Evolutionary conservation across 495 filamentous ascomycete genomes (phyloP).

Genomic region (Lophiotrema nucula): DNA sequence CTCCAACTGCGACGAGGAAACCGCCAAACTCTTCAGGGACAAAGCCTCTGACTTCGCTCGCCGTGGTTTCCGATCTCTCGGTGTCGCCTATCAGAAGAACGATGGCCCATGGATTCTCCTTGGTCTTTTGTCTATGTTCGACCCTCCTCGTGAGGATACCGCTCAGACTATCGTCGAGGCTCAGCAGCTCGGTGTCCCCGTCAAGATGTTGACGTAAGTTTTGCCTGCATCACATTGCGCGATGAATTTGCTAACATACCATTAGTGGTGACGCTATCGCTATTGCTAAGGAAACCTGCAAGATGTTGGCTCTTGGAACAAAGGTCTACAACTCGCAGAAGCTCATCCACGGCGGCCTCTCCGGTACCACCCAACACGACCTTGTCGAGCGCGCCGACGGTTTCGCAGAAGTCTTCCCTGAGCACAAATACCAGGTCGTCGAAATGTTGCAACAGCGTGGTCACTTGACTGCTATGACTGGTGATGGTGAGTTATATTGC

Average conservation of each 20-base stretch:
- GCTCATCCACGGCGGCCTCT: conserved; percentile 72
- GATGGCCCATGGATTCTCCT: conserved; percentile 58
- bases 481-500: conserved; percentile 52
- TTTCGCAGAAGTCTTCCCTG: conserved; percentile 74
- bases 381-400: conserved; percentile 74
- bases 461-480: conserved; percentile 74
- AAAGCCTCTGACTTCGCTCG: conserved; percentile 73
- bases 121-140: conserved; percentile 77
- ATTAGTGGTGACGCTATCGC: conserved; percentile 67
- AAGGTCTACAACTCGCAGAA: conserved; percentile 77
- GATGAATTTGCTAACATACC: too few relatives aligned
- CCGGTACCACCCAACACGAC: conserved; percentile 71
- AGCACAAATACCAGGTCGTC: conserved; percentile 78
- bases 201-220: conserved; percentile 67
- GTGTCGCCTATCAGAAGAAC: conserved; percentile 60
- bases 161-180: conserved; percentile 76
- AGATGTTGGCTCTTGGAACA: conserved; percentile 73
- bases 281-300: conserved; percentile 78
- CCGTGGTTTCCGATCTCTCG: conserved; percentile 78
- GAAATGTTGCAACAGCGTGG: conserved; percentile 74
- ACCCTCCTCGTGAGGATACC: conserved; percentile 74
- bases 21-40: conserved; percentile 62
- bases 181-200: conserved; percentile 70
- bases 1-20: conserved; percentile 62
- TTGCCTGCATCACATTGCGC: too few relatives aligned